Evolutionary conservation across 495 filamentous ascomycete genomes (phyloP), one percentile per base, ranked within the genome.

Genomic region (Penicillium canescens): DNA sequence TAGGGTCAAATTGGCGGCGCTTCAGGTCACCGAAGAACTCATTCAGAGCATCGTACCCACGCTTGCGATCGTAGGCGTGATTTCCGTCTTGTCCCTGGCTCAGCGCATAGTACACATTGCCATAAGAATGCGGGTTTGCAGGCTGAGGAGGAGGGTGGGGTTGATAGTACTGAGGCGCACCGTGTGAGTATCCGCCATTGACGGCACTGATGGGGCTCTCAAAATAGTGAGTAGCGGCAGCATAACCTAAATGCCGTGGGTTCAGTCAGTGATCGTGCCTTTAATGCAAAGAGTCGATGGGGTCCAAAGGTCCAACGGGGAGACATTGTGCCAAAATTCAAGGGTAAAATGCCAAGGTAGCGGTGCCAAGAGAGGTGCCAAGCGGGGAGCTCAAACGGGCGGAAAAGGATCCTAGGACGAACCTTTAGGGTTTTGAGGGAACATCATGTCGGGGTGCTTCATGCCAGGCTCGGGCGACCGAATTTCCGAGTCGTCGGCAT

Each of bases 21-120:
- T 97, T 96, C 53, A 87, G 83, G 65, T 91, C 91, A 46, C 89
- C 87, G 59, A 98, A 96, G 76, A 98, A 95, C 59, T 95, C 91
- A 65, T 96, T 91, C 52, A 98, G 73, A 24, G 89, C 89, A 52
- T 97, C 92, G 50, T 89, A 89, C 14, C 85, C 86, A 42, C 91
- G 89, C 78, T 93, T 96, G 54, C 76, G 78, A 52, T 90, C 85
- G 60, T 84, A 86, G 6, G 77, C 68, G 13, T 77, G 70, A 52
- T 74, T 75, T 20, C 73, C 64, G 43, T 78, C 73, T 12, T 67
- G 71, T 18, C 74, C 75, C 43, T 82, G 80, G 78, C 83, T 78
- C 68, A 86, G 71, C 45, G 84, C 73, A 62, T 89, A 89, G 67
- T 86, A 88, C 18, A 89, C 86, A 47, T 85, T 83, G 54, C 89